Evolutionary conservation across 352 stramenopile genomes (phyloP), one percentile per base, ranked within the genome.

Genomic region (Phytophthora crassamura): DNA sequence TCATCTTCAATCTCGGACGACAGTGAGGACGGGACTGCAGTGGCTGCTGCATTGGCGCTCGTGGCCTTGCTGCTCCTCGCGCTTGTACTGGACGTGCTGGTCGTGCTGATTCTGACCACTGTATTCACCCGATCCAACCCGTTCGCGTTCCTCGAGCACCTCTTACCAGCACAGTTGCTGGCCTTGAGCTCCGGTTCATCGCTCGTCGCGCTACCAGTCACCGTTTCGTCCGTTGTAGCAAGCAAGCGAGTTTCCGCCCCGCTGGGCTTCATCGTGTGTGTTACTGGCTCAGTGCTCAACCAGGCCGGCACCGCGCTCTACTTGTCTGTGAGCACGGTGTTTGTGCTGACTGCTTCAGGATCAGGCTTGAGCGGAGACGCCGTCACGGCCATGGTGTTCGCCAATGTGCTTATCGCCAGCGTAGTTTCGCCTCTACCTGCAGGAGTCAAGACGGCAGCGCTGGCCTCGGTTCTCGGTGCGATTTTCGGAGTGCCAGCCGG

Each of bases 271-370:
- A 70, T 90, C 48, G 68, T 91, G 22, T 88, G 80, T 47, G 72
- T 74, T 3, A 38, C 69, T 9, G 75, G 83, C 16, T 55, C 67
- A 0, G 70, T 78, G 15, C 58, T 91, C 20, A 90, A 89, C 71
- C 86, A 90, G 70, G 83, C 72, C n/a, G 83, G 83, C 36, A 84
- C 69, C 7, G 83, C 79, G 6, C 18, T 87, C 33, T 89, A 89
- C 33, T 42, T 90, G 14, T 82, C 83, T 0, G 63, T 82, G 6
- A 72, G 62, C 33, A 77, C 67, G 1, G 48, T 86, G 7, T 91
- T 85, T 58, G 63, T 88, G 18, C 40, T 90, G 12, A 64, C 58
- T n/a, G 54, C 67, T 52, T 71, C 68, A 9, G 18, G 48, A 14
- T 57, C 60, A 39, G 52, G 41, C 20, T 57, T 60, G 62, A 56